phyloP scores from a whole-genome alignment of 2,329 filamentous ascomycete species.

The Fusarium circinatum region DNA sequence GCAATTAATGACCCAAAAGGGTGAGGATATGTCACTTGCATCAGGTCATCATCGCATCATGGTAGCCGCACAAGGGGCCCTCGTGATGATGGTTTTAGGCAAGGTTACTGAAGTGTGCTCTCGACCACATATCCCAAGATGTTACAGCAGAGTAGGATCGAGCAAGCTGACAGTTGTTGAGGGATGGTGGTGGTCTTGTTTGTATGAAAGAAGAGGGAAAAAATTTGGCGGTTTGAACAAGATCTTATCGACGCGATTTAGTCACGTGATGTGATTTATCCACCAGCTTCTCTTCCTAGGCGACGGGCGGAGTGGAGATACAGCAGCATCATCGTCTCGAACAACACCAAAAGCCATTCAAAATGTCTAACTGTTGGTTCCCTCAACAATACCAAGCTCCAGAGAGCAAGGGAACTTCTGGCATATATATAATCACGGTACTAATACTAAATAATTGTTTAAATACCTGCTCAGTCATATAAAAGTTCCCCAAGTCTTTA shows the following conservation, averaged over 20 bases:
- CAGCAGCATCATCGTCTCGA: neutral
- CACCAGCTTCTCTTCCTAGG: neutral
- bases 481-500: neutral
- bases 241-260: slow-evolving; percentile 25
- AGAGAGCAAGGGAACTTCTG: neutral
- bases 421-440: neutral
- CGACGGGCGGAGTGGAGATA: neutral
- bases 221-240: slow-evolving; percentile 17
- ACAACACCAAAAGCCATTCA: neutral
- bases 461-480: neutral
- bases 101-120: slow-evolving; percentile 65
- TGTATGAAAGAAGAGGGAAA: slow-evolving; percentile 48
- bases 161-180: slow-evolving; percentile 54
- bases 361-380: neutral
- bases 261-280: slow-evolving; percentile 39
- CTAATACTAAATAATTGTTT: neutral
- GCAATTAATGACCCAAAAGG: slow-evolving; percentile 7
- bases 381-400: neutral
- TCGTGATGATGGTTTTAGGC: slow-evolving; percentile 76
- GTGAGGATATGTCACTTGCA: slow-evolving; percentile 64
- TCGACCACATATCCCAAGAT: slow-evolving; percentile 66
- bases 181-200: slow-evolving; percentile 56
- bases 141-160: slow-evolving; percentile 56
- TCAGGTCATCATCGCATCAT: slow-evolving; percentile 77
- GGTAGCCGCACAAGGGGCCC: slow-evolving; percentile 71